phyloP scores from a whole-genome alignment of 140 eudicot species.

The Stevia rebaudiana region DNA sequence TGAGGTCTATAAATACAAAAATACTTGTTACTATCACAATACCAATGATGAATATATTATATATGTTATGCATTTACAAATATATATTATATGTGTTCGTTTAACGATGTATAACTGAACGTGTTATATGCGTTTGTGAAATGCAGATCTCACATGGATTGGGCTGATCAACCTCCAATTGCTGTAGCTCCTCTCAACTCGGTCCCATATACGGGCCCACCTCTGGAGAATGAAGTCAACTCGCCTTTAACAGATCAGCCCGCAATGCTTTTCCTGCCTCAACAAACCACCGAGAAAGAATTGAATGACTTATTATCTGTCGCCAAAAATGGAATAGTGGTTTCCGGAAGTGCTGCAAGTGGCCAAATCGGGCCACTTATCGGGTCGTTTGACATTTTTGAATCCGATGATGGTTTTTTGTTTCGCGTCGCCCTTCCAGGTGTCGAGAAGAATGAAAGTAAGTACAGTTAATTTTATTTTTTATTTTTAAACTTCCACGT shows the following conservation, averaged over 20 bases:
- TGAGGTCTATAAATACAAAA: background rate
- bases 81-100: background rate
- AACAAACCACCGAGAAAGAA: conserved; percentile 49
- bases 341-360: conserved; percentile 55
- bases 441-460: conserved; percentile 50
- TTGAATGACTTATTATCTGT: conserved; percentile 35
- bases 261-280: conserved; percentile 44
- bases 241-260: conserved; percentile 24
- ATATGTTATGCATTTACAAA: background rate
- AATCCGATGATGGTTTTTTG: conserved; percentile 46
- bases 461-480: too few species aligned
- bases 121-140: conserved; percentile 5
- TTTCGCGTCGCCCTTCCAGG: conserved; percentile 79
- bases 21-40: background rate
- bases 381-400: conserved; percentile 51
- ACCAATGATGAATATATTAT: background rate
- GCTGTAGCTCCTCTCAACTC: conserved; percentile 48
- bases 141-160: conserved; percentile 24
- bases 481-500: too few species aligned
- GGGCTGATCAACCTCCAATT: conserved; percentile 37
- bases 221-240: conserved; percentile 14
- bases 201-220: conserved; percentile 54
- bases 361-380: conserved; percentile 46
- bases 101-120: background rate
- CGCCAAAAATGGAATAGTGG: conserved; percentile 40